Evolutionary conservation across 495 filamentous ascomycete genomes (phyloP), one percentile per base, ranked within the genome.

Genomic region (Penicillium nucicola): DNA sequence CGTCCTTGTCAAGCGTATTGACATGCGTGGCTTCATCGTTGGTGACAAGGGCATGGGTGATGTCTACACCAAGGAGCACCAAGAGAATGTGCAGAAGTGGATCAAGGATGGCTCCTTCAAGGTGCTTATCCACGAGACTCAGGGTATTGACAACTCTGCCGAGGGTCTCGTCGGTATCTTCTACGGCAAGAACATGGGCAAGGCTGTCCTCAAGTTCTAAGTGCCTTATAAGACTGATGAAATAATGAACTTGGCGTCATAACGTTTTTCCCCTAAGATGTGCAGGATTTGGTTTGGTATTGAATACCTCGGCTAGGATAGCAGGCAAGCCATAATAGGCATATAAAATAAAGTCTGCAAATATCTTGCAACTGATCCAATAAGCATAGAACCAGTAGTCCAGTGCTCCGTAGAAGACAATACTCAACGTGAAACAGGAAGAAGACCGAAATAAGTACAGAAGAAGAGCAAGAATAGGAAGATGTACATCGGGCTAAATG

Each of bases 81-180:
- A 93, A 74, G 72, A 87, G 74, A 88, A 86, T 52, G 74, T 96
- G 45, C 74, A 83, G 58, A 78, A 89, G 74, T 97, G 92, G 92
- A 81, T 97, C 35, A 76, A 79, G 40, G 89, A 95, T 3, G 90
- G 90, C 5, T 81, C 81, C 6, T 82, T 96, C 72, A 89, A 89
- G 74, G 79, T 81, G 23, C 80, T 86, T 65, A 74, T 83, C 45
- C 72, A 77, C 61, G 69, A 91, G 50, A 90, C 85, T 2, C 76
- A 84, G 14, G 92, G 92, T 14, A 89, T 96, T 52, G 92, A 96
- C 46, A 87, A 91, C 53, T 86, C 84, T 2, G 71, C 84, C 19
- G 82, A 92, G 44, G 92, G 88, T 9, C 76, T 96, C 37, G 55
- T 96, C n/a, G 90, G 86, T n/a, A 85, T 97, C 75, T 75, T 96